Base-by-base conservation (phyloP, 768 basidiomycete species). In the Xanthoconium purpureum region DNA sequence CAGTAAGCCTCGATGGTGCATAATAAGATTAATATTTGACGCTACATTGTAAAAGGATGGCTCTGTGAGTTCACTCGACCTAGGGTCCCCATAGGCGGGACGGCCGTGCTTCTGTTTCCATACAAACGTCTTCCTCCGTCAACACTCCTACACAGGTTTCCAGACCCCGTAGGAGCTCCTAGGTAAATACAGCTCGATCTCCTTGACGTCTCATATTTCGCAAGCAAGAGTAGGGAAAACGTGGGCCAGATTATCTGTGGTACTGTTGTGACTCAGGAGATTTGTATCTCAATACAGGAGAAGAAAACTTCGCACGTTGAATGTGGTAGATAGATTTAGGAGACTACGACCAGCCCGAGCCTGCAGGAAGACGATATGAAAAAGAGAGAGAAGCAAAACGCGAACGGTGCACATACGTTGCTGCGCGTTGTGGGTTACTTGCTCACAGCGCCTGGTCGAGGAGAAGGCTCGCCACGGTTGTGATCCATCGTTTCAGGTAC, bases 401-500 rank as follows among this genome's bases (percentile, higher is more conserved):
- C 18, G 11, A 30, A 40, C 9, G 36, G 6, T 14, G 30, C 13
- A 53, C 44, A 40, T 18, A 54, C 46, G 5, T 46, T 35, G 56
- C 58, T 56, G 39, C 17, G 48, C n/a, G 15, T 29, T 15, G n/a
- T 38, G n/a, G 58, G 45, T 43, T 6, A n/a, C 29, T 51, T n/a
- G 28, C 51, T n/a, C 30, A 37, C 40, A 13, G 60, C 43, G 44
- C 58, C 58, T 0, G 56, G 61, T 11, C 54, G 33, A 6, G 56
- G 62, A 11, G 71, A 51, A 13, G 64, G 63, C 33, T 71, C 67
- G 37, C 13, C 32, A 11, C 11, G 32, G 11, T 60, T 59, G 56
- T 64, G 67, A 28, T 65, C 60, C 29, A 70, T 73, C 32, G 77
- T 70, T 35, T 77, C 80, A 13, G 81, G 56, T 24, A 63, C 68